Evolutionary conservation across 2,329 filamentous ascomycete species (phyloP).

Genomic region (Clonostachys byssicola): DNA sequence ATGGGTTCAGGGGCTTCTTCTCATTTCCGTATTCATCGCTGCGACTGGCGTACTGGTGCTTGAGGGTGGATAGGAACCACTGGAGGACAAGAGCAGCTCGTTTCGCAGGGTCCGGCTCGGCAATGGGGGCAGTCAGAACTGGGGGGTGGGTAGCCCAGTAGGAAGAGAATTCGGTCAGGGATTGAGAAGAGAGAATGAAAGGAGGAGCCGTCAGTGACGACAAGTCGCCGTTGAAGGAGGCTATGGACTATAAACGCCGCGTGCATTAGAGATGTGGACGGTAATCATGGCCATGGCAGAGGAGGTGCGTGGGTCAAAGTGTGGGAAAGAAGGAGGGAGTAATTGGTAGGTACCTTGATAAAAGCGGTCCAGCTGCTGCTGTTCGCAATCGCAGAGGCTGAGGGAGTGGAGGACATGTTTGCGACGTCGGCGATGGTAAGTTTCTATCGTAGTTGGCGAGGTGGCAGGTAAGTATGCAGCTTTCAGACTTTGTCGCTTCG

Average conservation of each 20-base stretch:
- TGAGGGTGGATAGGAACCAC: conserved; percentile 92
- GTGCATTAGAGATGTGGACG: neutral
- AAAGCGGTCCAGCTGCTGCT: conserved; percentile 46
- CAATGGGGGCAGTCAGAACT: conserved; percentile 77
- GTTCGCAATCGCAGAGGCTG: conserved; percentile 23
- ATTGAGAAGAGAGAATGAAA: conserved; percentile 76
- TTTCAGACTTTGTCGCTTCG: too few species aligned
- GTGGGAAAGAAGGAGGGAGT: conserved; percentile 1
- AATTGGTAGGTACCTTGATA: conserved; percentile 28
- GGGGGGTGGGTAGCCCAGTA: conserved; percentile 79
- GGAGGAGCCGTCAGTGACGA: conserved; percentile 77
- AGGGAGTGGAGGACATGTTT: neutral
- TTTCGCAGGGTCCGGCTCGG: conserved; percentile 75
- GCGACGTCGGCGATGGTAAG: too few species aligned
- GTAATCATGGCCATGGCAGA: neutral
- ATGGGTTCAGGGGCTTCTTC: conserved; percentile 97
- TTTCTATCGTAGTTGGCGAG: neutral
- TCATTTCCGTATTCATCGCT: conserved; percentile 84
- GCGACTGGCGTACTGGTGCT: conserved; percentile 72
- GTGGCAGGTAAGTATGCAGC: too few species aligned
- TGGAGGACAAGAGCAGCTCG: conserved; percentile 84
- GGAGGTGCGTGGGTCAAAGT: neutral
- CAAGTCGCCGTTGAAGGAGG: conserved; percentile 78
- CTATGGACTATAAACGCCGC: conserved; percentile 53
- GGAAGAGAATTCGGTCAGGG: conserved; percentile 74